Base-by-base conservation (phyloP, 345 rosid genomes). In the Aquilaria sinensis region DNA sequence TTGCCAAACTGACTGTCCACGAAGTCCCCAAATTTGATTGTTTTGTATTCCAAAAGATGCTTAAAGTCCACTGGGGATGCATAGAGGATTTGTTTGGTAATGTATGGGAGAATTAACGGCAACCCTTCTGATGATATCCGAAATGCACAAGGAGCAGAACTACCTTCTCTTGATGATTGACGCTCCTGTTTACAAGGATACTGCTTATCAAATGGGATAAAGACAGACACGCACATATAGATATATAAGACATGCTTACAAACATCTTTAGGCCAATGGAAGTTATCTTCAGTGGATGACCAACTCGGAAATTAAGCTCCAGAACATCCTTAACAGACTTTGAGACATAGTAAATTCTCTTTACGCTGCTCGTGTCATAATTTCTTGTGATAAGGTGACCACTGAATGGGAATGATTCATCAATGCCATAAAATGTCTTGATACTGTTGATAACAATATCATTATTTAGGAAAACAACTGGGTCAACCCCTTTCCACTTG, bases 121-220 rank as follows among this genome's bases (percentile, higher is more conserved):
- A 94, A 76, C 41, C 99, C 96, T 64, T 94, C 99, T 30, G 97
- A 94, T 4, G 99, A 88, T 83, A 94, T 90, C 52, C 97, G 84
- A 68, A 90, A 94, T 56, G 78, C 51, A 78, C 99, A 94, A 60
- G 88, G 84, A 10, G 81, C 82, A 37, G 82, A 53, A 62, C 78
- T 75, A 52, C 93, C 97, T 75, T 84, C 97, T 67, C 78, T 83
- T 34, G 97, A 79, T n/a, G 97, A 69, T 76, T 94, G 99, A 31
- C 93, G 82, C 78, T 88, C 97, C 96, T 94, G 61, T 43, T 56
- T 45, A 29, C 60, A 30, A 43, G 15, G 29, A 61, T 16, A 8
- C 41, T 6, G 46, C 29, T 51, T 37, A 37, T 37, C 43, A 50
- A 56, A 47, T 30, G 41, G 12, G 56, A 12, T n/a, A 29, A 33